Evolutionary conservation across 176 grass and related monocot species (phyloP), one percentile per base, ranked within the genome.

Genomic region (Luzula sylvatica): DNA sequence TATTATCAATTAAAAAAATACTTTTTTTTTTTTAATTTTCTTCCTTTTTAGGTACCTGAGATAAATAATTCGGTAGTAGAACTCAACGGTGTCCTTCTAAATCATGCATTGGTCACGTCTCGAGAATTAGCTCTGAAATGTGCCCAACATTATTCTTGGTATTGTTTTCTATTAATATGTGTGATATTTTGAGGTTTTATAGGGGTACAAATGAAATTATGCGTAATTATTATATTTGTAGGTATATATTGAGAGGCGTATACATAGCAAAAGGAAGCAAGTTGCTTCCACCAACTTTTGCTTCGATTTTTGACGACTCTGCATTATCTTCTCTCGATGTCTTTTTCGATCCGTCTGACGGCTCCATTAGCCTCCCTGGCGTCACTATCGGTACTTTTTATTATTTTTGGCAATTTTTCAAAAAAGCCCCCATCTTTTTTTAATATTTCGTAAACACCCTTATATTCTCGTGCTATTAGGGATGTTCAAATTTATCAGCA

Each of bases 401-500:
- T 35, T 35, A 35, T 35, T 35, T 35, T 35, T 2, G 30, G 30
- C n/a, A n/a, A n/a, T n/a, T 35, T 35, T 35, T 1, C 1, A 35
- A 4, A 35, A 35, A 35, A 35, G n/a, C n/a, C n/a, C n/a, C n/a
- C n/a, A n/a, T n/a, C n/a, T n/a, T n/a, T n/a, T n/a, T n/a, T n/a
- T n/a, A n/a, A n/a, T n/a, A n/a, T n/a, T n/a, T n/a, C n/a, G n/a
- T n/a, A n/a, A n/a, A n/a, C n/a, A n/a, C n/a, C n/a, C n/a, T n/a
- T n/a, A n/a, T n/a, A n/a, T n/a, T n/a, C n/a, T n/a, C n/a, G n/a
- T n/a, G n/a, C n/a, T n/a, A n/a, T n/a, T 65, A 90, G 86, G 86
- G 49, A 92, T 92, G 86, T 92, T 92, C 74, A 92, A 92, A 66
- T 92, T 85, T 76, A 85, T 92, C 74, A 92, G 86, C 63, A 77